These are phyloP conservation scores for Diaporthe ampelina DNA, from an alignment of 2,329 filamentous ascomycete species.

Conservation along the genomic window DNA sequence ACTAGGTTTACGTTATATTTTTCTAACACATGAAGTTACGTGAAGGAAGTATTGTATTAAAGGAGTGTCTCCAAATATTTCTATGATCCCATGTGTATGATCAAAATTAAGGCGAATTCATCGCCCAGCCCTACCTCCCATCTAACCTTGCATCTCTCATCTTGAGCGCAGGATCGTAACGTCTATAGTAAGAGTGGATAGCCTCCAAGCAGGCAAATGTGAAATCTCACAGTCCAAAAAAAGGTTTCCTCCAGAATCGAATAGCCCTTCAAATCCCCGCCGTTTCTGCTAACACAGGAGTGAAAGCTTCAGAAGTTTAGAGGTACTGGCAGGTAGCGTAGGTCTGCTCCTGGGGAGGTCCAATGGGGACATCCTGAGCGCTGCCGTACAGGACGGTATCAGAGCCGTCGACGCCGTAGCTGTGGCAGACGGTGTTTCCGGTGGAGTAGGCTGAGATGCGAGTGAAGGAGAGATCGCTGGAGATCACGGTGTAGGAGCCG, in stretches of 20 bases:
- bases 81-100: background rate
- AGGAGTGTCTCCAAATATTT: background rate
- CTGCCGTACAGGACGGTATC: slow-evolving; percentile 37
- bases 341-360: slow-evolving; percentile 42
- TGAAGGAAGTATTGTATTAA: background rate
- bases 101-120: no score
- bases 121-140: slow-evolving; percentile 16
- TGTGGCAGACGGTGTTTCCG: slow-evolving; percentile 37
- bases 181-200: slow-evolving; percentile 20
- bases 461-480: slow-evolving; percentile 42
- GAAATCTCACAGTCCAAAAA: background rate
- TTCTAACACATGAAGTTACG: background rate
- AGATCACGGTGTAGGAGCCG: slow-evolving; percentile 27
- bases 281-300: background rate
- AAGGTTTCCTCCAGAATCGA: background rate
- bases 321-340: slow-evolving; percentile 31
- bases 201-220: background rate
- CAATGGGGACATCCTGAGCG: slow-evolving; percentile 39
- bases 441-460: slow-evolving; percentile 37
- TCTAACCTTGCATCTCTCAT: background rate
- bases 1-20: no score
- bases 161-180: slow-evolving; percentile 1
- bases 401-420: slow-evolving; percentile 39
- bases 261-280: background rate
- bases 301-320: background rate